phyloP scores from a whole-genome alignment of 768 basidiomycete genomes.

The Serendipita sp. region DNA sequence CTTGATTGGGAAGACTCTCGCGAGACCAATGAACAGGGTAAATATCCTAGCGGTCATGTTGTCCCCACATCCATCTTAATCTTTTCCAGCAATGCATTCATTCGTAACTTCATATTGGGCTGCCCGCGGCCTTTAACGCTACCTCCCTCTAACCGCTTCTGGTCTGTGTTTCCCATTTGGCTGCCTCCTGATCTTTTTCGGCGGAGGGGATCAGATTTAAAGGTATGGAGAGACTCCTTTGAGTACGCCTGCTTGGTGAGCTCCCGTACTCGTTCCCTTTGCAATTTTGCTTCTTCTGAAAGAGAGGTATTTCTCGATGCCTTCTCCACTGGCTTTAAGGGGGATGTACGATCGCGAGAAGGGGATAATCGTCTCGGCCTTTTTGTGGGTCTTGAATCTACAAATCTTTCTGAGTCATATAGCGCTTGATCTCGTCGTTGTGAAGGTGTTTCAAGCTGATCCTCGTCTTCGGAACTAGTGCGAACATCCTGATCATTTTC shows the following conservation, averaged over 20 bases:
- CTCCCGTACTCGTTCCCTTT: conserved; percentile 27
- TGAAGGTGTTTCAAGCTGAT: not conserved
- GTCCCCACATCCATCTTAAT: conserved; percentile 32
- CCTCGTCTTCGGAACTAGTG: conserved; percentile 6
- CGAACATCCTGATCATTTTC: conserved; percentile 6
- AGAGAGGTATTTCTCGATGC: not conserved
- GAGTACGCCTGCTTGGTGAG: conserved; percentile 50
- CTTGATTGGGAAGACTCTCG: not conserved
- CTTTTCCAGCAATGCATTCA: conserved; percentile 74
- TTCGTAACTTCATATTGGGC: conserved; percentile 73
- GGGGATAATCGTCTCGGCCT: not conserved
- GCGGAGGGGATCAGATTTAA: conserved; percentile 31
- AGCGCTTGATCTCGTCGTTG: conserved; percentile 11
- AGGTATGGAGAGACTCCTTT: conserved; percentile 38
- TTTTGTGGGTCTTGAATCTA: conserved; percentile 10
- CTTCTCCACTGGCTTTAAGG: not conserved
- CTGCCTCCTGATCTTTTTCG: conserved; percentile 17
- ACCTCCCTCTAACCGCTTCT: conserved; percentile 17
- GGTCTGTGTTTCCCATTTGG: conserved; percentile 7
- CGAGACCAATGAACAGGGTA: not conserved
- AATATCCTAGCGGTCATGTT: not conserved
- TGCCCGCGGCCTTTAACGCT: conserved; percentile 30
- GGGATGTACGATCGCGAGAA: not conserved
- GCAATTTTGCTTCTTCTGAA: not conserved
- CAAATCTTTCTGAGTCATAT: conserved; percentile 14